These are phyloP conservation scores for Purpureocillium lavendulum DNA, from an alignment of 2,329 filamentous ascomycete genomes.

Conservation along the genomic window DNA sequence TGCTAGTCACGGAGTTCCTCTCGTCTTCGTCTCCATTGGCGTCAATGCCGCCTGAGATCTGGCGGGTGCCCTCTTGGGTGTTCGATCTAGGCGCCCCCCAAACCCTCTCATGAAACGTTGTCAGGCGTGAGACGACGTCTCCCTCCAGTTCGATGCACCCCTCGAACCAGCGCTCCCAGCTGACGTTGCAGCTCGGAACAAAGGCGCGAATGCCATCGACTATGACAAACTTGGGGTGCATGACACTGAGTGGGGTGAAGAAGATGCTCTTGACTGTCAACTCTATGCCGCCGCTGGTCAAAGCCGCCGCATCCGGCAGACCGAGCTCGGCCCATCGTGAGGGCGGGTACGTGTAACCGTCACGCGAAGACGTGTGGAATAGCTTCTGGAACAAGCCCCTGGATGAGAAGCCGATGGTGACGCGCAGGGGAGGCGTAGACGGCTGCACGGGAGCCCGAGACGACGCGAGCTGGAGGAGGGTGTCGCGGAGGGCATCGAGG, in stretches of 20 bases:
- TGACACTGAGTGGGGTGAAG: slow-evolving; percentile 72
- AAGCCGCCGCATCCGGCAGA: slow-evolving; percentile 44
- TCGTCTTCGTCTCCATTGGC: neutral
- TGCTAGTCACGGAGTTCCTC: slow-evolving; percentile 3
- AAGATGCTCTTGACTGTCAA: slow-evolving; percentile 70
- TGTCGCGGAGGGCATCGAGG: slow-evolving; percentile 45
- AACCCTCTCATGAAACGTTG: slow-evolving; percentile 59
- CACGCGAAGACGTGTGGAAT: slow-evolving; percentile 55
- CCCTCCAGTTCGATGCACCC: slow-evolving; percentile 62
- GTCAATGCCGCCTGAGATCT: too few species aligned
- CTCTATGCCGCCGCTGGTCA: slow-evolving; percentile 53
- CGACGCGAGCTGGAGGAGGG: slow-evolving; percentile 51
- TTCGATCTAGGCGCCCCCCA: slow-evolving; percentile 38
- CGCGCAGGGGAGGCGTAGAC: slow-evolving; percentile 33
- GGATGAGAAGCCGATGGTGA: slow-evolving; percentile 72
- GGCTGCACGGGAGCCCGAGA: slow-evolving; percentile 17
- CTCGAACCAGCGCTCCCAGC: slow-evolving; percentile 84
- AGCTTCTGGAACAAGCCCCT: slow-evolving; percentile 65
- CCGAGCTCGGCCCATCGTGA: slow-evolving; percentile 56
- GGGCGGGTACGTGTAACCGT: slow-evolving; percentile 54
- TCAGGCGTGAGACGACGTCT: slow-evolving; percentile 49
- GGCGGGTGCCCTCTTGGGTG: too few species aligned
- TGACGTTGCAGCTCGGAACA: slow-evolving; percentile 75
- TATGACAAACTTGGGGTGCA: slow-evolving; percentile 79
- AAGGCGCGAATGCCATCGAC: slow-evolving; percentile 60